Evolutionary conservation across 345 rosid genomes (phyloP).

Genomic region (Salix koriyanagi): DNA sequence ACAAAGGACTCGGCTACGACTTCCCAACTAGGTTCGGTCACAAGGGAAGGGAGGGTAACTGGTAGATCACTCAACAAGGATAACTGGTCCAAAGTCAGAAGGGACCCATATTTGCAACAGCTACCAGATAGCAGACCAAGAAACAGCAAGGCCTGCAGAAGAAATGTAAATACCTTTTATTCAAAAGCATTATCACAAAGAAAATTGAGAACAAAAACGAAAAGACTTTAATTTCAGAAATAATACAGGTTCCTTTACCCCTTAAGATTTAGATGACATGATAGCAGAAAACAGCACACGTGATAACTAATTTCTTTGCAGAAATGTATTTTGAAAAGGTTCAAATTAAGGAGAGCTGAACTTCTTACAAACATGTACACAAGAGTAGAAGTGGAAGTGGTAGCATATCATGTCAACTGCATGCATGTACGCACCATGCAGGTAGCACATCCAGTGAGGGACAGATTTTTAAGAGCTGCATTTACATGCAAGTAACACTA

Average conservation of each 20-base stretch:
- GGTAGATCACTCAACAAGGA: slow-evolving; percentile 65
- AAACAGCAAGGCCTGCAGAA: slow-evolving; percentile 57
- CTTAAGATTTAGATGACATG: no score
- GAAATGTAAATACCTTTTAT: slow-evolving; percentile 1
- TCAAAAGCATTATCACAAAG: background rate
- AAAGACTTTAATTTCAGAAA: background rate
- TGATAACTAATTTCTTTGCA: no score
- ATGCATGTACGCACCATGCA: no score
- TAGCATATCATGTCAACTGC: no score
- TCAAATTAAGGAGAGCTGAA: no score
- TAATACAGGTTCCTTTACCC: background rate
- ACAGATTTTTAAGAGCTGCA: no score
- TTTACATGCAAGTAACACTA: no score
- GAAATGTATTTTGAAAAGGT: no score
- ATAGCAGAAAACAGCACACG: no score
- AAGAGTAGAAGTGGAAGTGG: no score
- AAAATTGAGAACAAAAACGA: background rate
- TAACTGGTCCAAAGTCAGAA: slow-evolving; percentile 52
- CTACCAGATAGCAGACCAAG: slow-evolving; percentile 72
- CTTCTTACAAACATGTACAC: no score
- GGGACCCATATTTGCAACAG: slow-evolving; percentile 86
- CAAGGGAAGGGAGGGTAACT: slow-evolving; percentile 58
- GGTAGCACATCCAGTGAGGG: no score
- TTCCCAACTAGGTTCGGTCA: slow-evolving; percentile 58
- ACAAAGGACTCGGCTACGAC: slow-evolving; percentile 45